These are phyloP conservation scores for Castanea mollissima DNA, from an alignment of 306 rosid genomes.

Conservation along the genomic window DNA sequence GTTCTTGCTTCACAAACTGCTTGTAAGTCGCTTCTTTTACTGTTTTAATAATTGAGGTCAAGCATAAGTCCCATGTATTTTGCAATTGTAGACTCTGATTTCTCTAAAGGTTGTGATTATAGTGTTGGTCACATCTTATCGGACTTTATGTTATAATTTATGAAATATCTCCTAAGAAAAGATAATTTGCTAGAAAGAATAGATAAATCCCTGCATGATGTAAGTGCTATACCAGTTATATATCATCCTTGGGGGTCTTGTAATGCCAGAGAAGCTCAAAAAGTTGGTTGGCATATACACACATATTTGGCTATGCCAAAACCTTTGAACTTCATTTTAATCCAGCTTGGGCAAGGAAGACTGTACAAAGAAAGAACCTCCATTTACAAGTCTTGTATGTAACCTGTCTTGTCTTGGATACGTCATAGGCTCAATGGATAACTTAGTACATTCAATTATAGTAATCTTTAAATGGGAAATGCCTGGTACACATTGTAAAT, in stretches of 20 bases:
- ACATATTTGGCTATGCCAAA: not conserved
- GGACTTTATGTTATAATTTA: not conserved
- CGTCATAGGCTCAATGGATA: not conserved
- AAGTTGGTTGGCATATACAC: not conserved
- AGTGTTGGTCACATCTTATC: too few species aligned
- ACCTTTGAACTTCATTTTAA: too few species aligned
- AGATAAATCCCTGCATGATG: not conserved
- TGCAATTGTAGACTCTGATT: not conserved
- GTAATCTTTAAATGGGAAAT: not conserved
- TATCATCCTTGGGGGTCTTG: not conserved
- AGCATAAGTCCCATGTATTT: not conserved
- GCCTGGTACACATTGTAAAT: not conserved
- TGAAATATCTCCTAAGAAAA: not conserved
- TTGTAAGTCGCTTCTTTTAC: constrained; percentile 48
- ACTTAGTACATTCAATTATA: not conserved
- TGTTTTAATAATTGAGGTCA: not conserved
- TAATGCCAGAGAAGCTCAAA: not conserved
- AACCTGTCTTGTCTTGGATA: not conserved
- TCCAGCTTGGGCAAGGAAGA: too few species aligned
- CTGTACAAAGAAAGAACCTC: not conserved
- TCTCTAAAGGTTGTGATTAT: not conserved
- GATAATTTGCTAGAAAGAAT: not conserved
- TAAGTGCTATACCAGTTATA: not conserved
- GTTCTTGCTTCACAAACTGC: constrained; percentile 76
- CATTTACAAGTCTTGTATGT: not conserved